Conservation (phyloP, 2,329 filamentous ascomycete species). For the Penicillium sp. region DNA sequence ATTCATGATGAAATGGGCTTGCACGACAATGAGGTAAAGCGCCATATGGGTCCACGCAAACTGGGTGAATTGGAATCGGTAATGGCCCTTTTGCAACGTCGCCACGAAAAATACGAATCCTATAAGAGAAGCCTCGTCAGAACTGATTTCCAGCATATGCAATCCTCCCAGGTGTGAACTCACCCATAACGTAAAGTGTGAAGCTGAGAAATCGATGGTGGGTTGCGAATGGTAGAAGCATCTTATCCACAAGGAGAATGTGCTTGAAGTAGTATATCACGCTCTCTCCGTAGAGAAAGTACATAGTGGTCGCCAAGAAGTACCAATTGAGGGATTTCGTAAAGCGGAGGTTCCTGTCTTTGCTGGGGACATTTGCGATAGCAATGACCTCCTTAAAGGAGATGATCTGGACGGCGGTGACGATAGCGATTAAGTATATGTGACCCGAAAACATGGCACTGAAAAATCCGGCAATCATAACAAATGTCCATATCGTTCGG, state of each 20-base stretch:
- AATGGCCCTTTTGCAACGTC: constrained; percentile 90
- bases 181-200: constrained; percentile 94
- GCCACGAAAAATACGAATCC: constrained; percentile 98
- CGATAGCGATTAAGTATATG: constrained; percentile 91
- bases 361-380: constrained; percentile 90
- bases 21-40: constrained; percentile 92
- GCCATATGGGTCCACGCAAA: constrained; percentile 99
- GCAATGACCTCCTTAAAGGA: constrained; percentile 99
- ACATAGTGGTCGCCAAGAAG: constrained; percentile 98
- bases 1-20: constrained; percentile 99
- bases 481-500: constrained; percentile 92
- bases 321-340: constrained; percentile 99
- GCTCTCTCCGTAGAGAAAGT: constrained; percentile 97
- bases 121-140: constrained; percentile 33
- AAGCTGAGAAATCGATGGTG: constrained; percentile 99
- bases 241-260: constrained; percentile 89
- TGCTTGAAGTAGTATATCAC: constrained; percentile 99
- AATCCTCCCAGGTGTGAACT: constrained; percentile 28
- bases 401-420: constrained; percentile 90
- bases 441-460: constrained; percentile 89
- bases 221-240: constrained; percentile 86
- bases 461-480: constrained; percentile 96
- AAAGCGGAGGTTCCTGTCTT: constrained; percentile 83
- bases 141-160: background rate
- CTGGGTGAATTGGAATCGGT: constrained; percentile 98